Evolutionary conservation across 1,284 basidiomycete genomes (phyloP), one percentile per base, ranked within the genome.

Genomic region (Moesziomyces antarcticus): DNA sequence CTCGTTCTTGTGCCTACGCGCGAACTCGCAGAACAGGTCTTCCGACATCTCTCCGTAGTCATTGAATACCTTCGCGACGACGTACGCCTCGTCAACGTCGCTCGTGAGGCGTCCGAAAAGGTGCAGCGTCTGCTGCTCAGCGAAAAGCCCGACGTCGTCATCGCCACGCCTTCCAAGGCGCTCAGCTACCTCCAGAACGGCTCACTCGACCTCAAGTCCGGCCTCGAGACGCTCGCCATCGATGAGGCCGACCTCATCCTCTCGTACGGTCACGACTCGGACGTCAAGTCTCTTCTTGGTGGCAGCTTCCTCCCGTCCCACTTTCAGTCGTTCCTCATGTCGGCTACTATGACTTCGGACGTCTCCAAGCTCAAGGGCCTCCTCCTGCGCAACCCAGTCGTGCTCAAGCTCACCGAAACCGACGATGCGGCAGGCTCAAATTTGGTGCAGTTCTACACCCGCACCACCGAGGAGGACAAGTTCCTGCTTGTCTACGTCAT

Each of bases 201-300:
- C 85, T 62, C 79, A 7, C 61, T 84, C 20, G 60, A 68, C 20
- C 58, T 84, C 25, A 66, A 67, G 86, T 24, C 87, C 86, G 49
- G 56, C 0, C 86, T 99, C 24, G 91, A 94, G 58, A 92, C 92
- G 18, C 89, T 99, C 16, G 93, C 97, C 21, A 94, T 99, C 65
- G 97, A 99, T 84, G 97, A 99, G 86, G 97, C 97, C 13, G 97
- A 99, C 84, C 89, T 99, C 27, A 93, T 99, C 57, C 88, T 99
- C 10, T 97, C 95, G 0, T 99, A 99, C 83, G 97, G 97, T 6
- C 94, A 99, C 81, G 85, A 95, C 76, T 91, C 93, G 75, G 94
- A 97, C 78, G 89, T 98, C 44, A 90, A 90, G 42, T 88, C 92
- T 59, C 92, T 99, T 50, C 90, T 97, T 73, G 88, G 88, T 53